Conservation (phyloP, 768 basidiomycete genomes). For the Auriscalpium vulgare region DNA sequence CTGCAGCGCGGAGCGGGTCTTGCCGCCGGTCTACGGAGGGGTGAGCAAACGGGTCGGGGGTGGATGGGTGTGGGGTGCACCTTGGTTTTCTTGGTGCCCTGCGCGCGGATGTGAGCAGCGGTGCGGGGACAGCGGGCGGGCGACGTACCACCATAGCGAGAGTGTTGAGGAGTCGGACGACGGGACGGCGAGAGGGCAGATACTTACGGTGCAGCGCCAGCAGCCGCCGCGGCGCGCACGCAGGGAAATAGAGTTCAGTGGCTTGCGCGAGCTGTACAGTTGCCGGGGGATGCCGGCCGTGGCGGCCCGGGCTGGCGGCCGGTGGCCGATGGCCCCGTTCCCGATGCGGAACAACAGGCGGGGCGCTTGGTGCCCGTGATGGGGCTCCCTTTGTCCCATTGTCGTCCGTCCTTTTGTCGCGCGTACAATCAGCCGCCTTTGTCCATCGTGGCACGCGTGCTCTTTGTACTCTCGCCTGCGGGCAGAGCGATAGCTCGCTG, state of each 20-base stretch:
- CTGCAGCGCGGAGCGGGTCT: constrained; percentile 92
- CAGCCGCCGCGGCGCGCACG: constrained; percentile 31
- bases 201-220: constrained; percentile 21
- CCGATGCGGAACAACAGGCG: constrained; percentile 4
- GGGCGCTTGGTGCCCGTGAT: constrained; percentile 15
- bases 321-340: constrained; percentile 1
- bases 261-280: constrained; percentile 35
- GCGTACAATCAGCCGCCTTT: background rate
- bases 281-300: constrained; percentile 28
- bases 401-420: constrained; percentile 3
- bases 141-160: constrained; percentile 38
- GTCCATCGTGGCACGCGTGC: background rate
- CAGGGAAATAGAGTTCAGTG: constrained; percentile 49
- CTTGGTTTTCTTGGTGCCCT: constrained; percentile 14
- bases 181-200: constrained; percentile 4
- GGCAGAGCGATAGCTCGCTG: no score
- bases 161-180: constrained; percentile 54
- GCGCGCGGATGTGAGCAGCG: background rate
- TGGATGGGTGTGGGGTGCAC: background rate
- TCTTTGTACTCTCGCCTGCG: no score
- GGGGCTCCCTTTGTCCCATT: constrained; percentile 21
- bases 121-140: background rate
- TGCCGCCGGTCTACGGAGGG: constrained; percentile 52
- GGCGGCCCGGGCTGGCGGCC: constrained; percentile 14
- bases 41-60: background rate